Evolutionary conservation across 179 eudicot genomes (phyloP).

Genomic region (Silene vulgaris): DNA sequence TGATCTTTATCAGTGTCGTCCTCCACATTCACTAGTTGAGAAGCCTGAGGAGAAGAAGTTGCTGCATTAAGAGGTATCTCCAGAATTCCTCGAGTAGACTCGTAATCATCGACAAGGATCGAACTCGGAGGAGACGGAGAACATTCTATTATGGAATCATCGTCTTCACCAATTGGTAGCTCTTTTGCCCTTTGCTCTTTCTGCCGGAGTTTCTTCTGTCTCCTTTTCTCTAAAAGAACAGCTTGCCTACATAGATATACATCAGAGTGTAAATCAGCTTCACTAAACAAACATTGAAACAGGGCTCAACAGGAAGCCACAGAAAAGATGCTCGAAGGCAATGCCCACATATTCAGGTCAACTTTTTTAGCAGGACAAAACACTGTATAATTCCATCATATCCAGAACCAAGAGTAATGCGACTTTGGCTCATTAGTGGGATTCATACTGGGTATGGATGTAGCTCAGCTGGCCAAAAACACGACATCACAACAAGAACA

Average conservation of each 20-base stretch:
- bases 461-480: neutral
- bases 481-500: neutral
- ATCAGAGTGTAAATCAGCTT: constrained; percentile 16
- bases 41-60: constrained; percentile 29
- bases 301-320: neutral
- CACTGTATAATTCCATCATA: neutral
- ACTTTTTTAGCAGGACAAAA: neutral
- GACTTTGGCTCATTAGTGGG: neutral
- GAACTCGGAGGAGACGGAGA: constrained; percentile 38
- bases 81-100: constrained; percentile 30
- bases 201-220: constrained; percentile 72
- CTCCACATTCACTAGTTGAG: constrained; percentile 31
- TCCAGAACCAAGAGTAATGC: neutral
- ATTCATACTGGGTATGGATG: too few species aligned
- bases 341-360: too few species aligned
- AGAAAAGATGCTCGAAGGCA: neutral
- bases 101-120: constrained; percentile 33
- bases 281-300: constrained; percentile 4
- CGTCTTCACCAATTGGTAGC: constrained; percentile 37
- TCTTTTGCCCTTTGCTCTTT: constrained; percentile 71
- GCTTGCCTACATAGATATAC: constrained; percentile 54
- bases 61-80: constrained; percentile 26
- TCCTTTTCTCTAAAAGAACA: constrained; percentile 65
- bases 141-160: constrained; percentile 35
- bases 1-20: constrained; percentile 16